These are phyloP conservation scores for Claviceps pazoutovae DNA, from an alignment of 2,329 filamentous ascomycete genomes.

Conservation along the genomic window DNA sequence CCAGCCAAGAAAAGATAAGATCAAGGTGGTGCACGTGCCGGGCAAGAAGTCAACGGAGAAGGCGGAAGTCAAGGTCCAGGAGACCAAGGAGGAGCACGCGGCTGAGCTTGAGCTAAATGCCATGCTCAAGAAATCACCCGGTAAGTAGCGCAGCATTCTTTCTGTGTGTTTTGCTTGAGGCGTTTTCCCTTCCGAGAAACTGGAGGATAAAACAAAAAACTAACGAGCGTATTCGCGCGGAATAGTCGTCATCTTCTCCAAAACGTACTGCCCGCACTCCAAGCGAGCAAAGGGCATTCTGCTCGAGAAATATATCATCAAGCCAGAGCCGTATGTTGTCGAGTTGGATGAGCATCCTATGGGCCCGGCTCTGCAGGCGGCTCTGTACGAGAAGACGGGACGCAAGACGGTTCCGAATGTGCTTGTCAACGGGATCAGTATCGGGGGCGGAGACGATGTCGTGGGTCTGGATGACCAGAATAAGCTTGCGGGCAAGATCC, in stretches of 20 bases:
- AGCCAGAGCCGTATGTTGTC: slow-evolving; percentile 71
- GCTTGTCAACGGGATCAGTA: slow-evolving; percentile 72
- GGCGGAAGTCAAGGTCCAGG: slow-evolving; percentile 18
- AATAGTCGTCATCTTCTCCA: slow-evolving; percentile 91
- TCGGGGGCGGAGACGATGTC: slow-evolving; percentile 84
- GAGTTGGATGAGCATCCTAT: slow-evolving; percentile 76
- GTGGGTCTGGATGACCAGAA: slow-evolving; percentile 53
- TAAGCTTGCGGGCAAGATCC: slow-evolving; percentile 57
- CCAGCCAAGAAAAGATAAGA: slow-evolving; percentile 25
- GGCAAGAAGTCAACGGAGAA: slow-evolving; percentile 2
- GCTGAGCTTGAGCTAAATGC: slow-evolving; percentile 58
- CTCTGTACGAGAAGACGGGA: slow-evolving; percentile 59
- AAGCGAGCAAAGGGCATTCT: slow-evolving; percentile 75
- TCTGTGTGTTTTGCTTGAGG: background rate
- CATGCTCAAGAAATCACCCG: slow-evolving; percentile 73
- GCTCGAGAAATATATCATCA: slow-evolving; percentile 70
- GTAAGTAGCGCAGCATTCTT: slow-evolving; percentile 33
- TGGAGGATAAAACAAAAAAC: too few species aligned
- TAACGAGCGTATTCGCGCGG: background rate
- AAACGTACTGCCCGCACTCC: slow-evolving; percentile 81
- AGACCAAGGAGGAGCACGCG: slow-evolving; percentile 46
- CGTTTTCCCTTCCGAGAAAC: too few species aligned
- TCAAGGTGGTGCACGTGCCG: slow-evolving; percentile 8
- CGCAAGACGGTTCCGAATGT: slow-evolving; percentile 84
- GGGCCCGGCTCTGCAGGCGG: slow-evolving; percentile 57